Evolutionary conservation across 2,329 filamentous ascomycete species (phyloP).

Genomic region (Plectosphaerella plurivora): DNA sequence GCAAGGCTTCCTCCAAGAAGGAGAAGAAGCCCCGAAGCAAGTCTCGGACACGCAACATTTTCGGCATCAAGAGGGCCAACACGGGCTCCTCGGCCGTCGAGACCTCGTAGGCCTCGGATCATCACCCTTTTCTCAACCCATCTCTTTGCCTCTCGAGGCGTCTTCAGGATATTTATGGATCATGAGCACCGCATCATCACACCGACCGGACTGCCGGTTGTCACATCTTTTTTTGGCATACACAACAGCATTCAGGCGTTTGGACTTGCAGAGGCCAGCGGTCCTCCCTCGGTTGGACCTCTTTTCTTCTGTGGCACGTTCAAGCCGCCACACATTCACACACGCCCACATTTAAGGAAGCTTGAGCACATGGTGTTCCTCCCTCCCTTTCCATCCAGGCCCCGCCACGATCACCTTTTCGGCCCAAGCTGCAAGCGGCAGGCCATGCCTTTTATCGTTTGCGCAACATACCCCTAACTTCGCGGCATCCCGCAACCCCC

Average conservation of each 20-base stretch:
- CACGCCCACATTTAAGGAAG: too few relatives aligned
- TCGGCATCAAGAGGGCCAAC: constrained; percentile 41
- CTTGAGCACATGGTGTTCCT: too few relatives aligned
- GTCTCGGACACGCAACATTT: constrained; percentile 70
- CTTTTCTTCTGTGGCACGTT: too few relatives aligned
- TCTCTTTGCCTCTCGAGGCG: background rate
- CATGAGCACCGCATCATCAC: constrained; percentile 14
- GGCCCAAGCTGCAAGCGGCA: too few relatives aligned
- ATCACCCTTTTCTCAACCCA: background rate
- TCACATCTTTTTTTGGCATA: constrained; percentile 6
- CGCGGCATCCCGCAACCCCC: too few relatives aligned
- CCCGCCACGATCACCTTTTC: too few relatives aligned
- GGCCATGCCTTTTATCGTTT: too few relatives aligned
- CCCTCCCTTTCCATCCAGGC: too few relatives aligned
- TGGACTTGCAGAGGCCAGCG: background rate
- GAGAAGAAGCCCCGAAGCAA: constrained; percentile 70
- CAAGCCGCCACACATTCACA: too few relatives aligned
- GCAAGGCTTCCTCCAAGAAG: constrained; percentile 34
- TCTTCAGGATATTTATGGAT: constrained; percentile 9
- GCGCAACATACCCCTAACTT: too few relatives aligned
- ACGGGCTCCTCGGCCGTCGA: background rate
- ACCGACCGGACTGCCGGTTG: background rate
- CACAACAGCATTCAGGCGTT: constrained; percentile 4
- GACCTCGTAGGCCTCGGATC: background rate
- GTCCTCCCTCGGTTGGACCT: too few relatives aligned